Evolutionary conservation across 2,329 filamentous ascomycete species (phyloP), one percentile per base, ranked within the genome.

Genomic region (Thelonectria blattea): DNA sequence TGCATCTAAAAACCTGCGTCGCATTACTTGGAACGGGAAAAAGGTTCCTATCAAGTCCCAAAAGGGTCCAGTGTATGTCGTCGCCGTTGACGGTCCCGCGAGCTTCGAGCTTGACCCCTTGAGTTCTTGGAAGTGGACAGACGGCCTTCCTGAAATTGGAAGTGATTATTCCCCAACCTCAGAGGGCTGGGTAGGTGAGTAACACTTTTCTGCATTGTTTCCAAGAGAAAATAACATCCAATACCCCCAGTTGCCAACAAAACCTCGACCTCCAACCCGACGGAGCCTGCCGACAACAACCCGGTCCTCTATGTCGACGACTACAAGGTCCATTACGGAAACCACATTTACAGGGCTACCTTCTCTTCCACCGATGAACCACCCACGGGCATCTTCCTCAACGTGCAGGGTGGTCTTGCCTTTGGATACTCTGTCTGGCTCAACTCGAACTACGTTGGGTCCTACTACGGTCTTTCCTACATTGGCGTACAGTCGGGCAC

Each of bases 371-470:
- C 72, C 0, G 71, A 73, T 2, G 74, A 71, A 9, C 65, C 73
- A 0, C 77, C 77, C 1, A 80, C 76, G 0, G 78, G 76, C 1
- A 75, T 83, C 5, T 80, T 79, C 62, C 76, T 88, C 15, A 78
- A 83, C 58, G 70, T 85, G 39, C 81, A 80, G 14, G 85, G 84
- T 20, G 85, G 85, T 22, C 74, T 76, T 27, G 83, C 83, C 2
- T 85, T 85, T 60, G 85, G 85, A 15, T 87, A 80, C 74, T 84
- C 79, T 3, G 84, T 80, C 20, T 87, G 81, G 79, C 72, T 88
- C 0, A 88, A 88, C 71, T 82, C 82, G 9, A 68, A 79, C 6
- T 84, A 83, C 69, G 71, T 88, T 7, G 84, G 84, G 18, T 86
- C 85, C 0, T 83, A 79, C 71, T 75, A 85, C 5, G 86, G 86